These are phyloP conservation scores for Logfia minima DNA, from an alignment of 129 eudicot species.

Conservation along the genomic window DNA sequence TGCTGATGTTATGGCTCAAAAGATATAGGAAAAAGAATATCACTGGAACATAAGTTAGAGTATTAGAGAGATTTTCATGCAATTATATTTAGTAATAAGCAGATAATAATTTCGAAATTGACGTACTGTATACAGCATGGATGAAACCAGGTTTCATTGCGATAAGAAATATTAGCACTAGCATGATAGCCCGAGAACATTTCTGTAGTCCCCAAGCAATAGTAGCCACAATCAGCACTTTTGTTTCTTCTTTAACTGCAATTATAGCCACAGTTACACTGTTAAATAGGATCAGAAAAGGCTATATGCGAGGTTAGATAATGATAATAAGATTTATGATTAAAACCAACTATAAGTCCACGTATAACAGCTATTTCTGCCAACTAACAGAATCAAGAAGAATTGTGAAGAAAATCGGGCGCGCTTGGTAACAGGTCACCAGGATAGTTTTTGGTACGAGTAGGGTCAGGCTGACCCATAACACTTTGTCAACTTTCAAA, in stretches of 20 bases:
- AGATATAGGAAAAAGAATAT: slow-evolving; percentile 52
- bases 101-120: slow-evolving; percentile 4
- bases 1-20: slow-evolving; percentile 46
- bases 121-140: slow-evolving; percentile 53
- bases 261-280: slow-evolving; percentile 10
- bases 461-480: background rate
- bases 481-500: background rate
- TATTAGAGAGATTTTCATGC: slow-evolving; percentile 13
- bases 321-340: background rate
- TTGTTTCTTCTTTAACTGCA: slow-evolving; percentile 55
- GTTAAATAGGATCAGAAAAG: background rate
- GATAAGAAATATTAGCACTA: slow-evolving; percentile 45
- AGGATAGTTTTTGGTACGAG: background rate
- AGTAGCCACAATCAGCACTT: slow-evolving; percentile 54
- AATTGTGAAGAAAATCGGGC: background rate
- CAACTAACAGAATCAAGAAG: background rate
- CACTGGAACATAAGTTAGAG: slow-evolving; percentile 37
- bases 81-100: slow-evolving; percentile 8
- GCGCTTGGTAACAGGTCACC: background rate
- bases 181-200: slow-evolving; percentile 55
- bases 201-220: slow-evolving; percentile 56
- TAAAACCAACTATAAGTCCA: background rate
- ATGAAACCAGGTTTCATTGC: slow-evolving; percentile 59
- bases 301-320: background rate
- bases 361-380: background rate